A percentile compares a stretch with the other conserved stretches of the same genome.
phyloP scores from a whole-genome alignment of 2,329 filamentous ascomycete genomes.

The Stachybotrys elegans region DNA sequence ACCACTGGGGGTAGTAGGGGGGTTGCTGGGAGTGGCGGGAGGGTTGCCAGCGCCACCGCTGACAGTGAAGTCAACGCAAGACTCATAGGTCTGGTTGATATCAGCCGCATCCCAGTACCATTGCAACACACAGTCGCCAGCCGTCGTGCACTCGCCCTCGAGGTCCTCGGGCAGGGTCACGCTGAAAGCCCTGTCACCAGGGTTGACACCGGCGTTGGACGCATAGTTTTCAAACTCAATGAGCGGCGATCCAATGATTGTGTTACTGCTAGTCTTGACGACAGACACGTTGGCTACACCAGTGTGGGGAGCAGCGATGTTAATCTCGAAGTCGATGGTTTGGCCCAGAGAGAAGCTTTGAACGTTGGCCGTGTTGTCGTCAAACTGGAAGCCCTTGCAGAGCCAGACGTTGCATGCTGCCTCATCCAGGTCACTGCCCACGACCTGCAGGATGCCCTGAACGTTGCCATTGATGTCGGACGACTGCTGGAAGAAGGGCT shows the following conservation, averaged over 20 bases:
- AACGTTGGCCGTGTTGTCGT: slow-evolving; percentile 36
- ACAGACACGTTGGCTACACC: slow-evolving; percentile 52
- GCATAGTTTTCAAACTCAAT: slow-evolving; percentile 53
- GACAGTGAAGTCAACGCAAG: slow-evolving; percentile 52
- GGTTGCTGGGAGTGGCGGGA: slow-evolving; percentile 3
- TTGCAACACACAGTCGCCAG: slow-evolving; percentile 50
- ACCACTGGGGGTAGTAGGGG: slow-evolving; percentile 3
- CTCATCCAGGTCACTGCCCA: slow-evolving; percentile 16
- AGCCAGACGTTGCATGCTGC: slow-evolving; percentile 35
- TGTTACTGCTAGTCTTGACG: slow-evolving; percentile 47
- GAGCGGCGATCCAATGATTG: slow-evolving; percentile 45
- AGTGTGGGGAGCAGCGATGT: slow-evolving; percentile 38
- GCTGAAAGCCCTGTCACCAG: slow-evolving; percentile 44
- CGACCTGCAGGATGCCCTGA: slow-evolving; percentile 28
- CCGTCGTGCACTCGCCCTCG: slow-evolving; percentile 37
- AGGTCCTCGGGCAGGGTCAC: slow-evolving; percentile 49
- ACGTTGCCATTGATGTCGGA: slow-evolving; percentile 33
- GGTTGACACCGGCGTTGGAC: slow-evolving; percentile 30
- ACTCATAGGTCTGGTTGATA: slow-evolving; percentile 58
- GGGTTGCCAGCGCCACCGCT: slow-evolving; percentile 7
- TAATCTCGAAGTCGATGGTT: slow-evolving; percentile 33
- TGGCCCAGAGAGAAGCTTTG: slow-evolving; percentile 38
- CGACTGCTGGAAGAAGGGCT: slow-evolving; percentile 26
- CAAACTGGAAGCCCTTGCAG: slow-evolving; percentile 42
- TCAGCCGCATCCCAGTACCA: slow-evolving; percentile 56